Evolutionary conservation across 306 rosid species (phyloP), one percentile per base, ranked within the genome.

Genomic region (Fragaria iinumae): DNA sequence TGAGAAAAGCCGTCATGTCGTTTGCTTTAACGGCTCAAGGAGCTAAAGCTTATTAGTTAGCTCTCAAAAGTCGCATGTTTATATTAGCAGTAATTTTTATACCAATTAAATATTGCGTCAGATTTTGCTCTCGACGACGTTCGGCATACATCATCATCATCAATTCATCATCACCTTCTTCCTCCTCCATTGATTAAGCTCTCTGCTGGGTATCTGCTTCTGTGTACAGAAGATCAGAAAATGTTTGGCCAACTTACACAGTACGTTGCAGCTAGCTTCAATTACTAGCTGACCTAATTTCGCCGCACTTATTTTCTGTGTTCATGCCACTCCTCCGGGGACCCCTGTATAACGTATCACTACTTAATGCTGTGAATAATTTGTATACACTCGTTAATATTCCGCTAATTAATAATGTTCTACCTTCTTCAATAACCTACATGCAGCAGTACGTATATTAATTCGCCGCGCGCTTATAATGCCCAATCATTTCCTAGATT

Each of bases 1-100:
- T 86, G 90, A 80, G 88, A 78, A 89, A 91, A 87, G 90, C 90
- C 93, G 88, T 87, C 89, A 79, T 91, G 87, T 87, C 85, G 76
- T 57, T 76, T 70, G 63, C 89, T 89, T 84, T 87, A 89, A 89
- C 90, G 89, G 88, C 86, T 87, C 10, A 79, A 74, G 72, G 67
- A 75, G 82, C 60, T 21, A 13, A 3, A 32, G 36, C 36, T 32
- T 32, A 32, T 32, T 32, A 32, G 3, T 3, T 32, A 32, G 1
- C 29, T 6, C 49, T 23, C 20, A 21, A 56, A 41, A 57, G 77
- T 34, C 39, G 49, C 48, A 49, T 11, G 0, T 11, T 10, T 43
- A 38, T 39, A 5, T 39, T 6, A 6, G 43, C 0, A 43, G 45
- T 8, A 43, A 41, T 8, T 41, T 2, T 44, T 0, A 5, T 4